Evolutionary conservation across 768 basidiomycete species (phyloP), one percentile per base, ranked within the genome.

Genomic region (Collybia mongolica): DNA sequence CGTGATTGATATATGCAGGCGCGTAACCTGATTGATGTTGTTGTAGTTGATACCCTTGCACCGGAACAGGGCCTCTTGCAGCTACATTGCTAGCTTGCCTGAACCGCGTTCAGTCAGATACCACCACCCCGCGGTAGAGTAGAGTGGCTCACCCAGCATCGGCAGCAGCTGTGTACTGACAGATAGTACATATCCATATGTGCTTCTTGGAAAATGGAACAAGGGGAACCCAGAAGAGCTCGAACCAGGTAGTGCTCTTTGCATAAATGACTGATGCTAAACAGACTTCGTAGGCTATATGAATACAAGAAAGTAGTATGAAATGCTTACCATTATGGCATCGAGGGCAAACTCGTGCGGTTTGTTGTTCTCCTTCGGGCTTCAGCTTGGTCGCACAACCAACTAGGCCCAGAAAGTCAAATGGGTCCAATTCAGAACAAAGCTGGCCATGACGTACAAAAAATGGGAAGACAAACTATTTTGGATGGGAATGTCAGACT

Each of bases 181-280:
- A 91, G 52, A 84, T 87, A 19, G 72, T 73, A 65, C 88, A 91
- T 50, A 84, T 61, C 84, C 88, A 89, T 44, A 90, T 67, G 47
- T 78, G 79, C 47, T 77, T 78, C 42, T 77, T 77, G 19, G 66
- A 76, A 58, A 89, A 69, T 1, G 88, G 88, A 38, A 90, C 65
- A 49, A 91, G 66, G 19, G 85, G 88, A 12, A 91, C 73, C 65
- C 81, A 87, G 70, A 84, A 90, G 39, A 91, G 62, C 65, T 88
- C 85, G 61, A 91, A 86, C 88, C 87, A 90, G 32, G 69, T 79
- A 48, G 82, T 81, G 28, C 76, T 74, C 63, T 86, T 88, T 24
- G 84, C 84, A 24, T 77, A 70, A 43, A 82, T 67, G 48, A 87
- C 82, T 44, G 83, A 75, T 19, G 71, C 87, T 87, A 56, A 24